Conservation (phyloP, 202 grass and related monocot genomes). For the Setaria viridis region DNA sequence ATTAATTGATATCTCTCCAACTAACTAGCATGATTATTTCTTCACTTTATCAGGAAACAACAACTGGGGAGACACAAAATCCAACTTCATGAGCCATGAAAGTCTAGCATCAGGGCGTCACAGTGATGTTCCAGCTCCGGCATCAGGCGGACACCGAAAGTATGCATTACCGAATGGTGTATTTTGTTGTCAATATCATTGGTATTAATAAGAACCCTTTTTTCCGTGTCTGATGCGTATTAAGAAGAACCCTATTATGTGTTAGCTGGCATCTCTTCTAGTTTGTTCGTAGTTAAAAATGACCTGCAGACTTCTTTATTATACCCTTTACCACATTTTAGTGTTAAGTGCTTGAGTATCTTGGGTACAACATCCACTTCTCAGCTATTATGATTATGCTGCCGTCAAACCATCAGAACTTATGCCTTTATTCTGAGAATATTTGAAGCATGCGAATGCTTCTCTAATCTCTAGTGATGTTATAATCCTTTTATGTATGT, state of each 20-base stretch:
- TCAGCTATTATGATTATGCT: slow-evolving; percentile 11
- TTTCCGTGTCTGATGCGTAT: background rate
- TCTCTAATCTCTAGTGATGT: background rate
- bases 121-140: slow-evolving; percentile 50
- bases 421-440: slow-evolving; percentile 14
- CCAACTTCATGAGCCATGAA: slow-evolving; percentile 29
- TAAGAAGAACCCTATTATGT: background rate
- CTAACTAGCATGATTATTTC: background rate
- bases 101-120: slow-evolving; percentile 36
- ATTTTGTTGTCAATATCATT: slow-evolving; percentile 1
- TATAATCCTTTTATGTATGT: slow-evolving; percentile 21
- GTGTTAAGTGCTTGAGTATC: background rate
- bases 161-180: slow-evolving; percentile 37
- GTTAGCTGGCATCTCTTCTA: slow-evolving; percentile 19
- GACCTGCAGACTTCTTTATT: background rate
- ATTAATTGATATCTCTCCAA: slow-evolving; percentile 11
- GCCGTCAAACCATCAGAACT: slow-evolving; percentile 4
- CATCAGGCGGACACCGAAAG: slow-evolving; percentile 48
- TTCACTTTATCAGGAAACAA: slow-evolving; percentile 53
- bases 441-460: slow-evolving; percentile 10
- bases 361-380: background rate
- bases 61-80: slow-evolving; percentile 56
- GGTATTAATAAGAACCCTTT: background rate
- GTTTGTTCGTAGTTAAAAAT: slow-evolving; percentile 10
- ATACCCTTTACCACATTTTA: slow-evolving; percentile 17